Percentiles rank a stretch among this genome's conserved stretches.
Conservation (phyloP, 805 yeast genomes). For the Metschnikowia kunwiensis region DNA sequence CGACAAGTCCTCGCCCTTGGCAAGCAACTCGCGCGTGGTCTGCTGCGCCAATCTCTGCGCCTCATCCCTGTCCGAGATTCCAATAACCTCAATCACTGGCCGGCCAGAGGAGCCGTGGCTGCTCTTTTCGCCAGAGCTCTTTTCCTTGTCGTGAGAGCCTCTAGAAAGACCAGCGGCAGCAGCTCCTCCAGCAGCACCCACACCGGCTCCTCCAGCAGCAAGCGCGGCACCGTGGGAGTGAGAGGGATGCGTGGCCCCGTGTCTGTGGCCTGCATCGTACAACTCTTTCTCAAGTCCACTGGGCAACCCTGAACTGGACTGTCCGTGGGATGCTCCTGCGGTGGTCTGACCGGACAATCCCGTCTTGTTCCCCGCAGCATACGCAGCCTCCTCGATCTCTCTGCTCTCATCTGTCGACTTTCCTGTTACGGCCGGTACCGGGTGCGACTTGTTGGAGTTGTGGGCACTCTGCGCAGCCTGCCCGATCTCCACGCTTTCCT, state of each 20-base stretch:
- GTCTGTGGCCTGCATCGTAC: conserved; percentile 4
- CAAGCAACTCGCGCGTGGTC: conserved; percentile 29
- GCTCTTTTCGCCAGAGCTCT: too few species aligned
- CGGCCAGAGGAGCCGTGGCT: conserved; percentile 7
- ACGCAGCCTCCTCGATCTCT: conserved; percentile 5
- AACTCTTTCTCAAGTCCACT: conserved; percentile 3
- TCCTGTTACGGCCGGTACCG: conserved; percentile 1
- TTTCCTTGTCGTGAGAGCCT: neutral
- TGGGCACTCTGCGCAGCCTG: conserved; percentile 6
- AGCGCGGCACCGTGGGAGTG: neutral
- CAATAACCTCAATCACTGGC: conserved; percentile 34
- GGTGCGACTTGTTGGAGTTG: conserved; percentile 9
- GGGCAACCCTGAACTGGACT: too few species aligned
- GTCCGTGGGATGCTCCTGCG: too few species aligned
- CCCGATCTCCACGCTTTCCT: conserved; percentile 13
- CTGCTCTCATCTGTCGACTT: conserved; percentile 1
- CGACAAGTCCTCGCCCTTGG: conserved; percentile 31
- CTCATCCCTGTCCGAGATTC: conserved; percentile 27
- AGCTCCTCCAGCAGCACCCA: too few species aligned
- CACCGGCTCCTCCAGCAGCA: too few species aligned
- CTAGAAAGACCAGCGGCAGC: too few species aligned
- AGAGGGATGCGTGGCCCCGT: too few species aligned
- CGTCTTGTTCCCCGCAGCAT: conserved; percentile 3
- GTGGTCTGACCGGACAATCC: too few species aligned
- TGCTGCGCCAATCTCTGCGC: conserved; percentile 33